Evolutionary conservation across 148 eudicot species (phyloP).

Genomic region (Selenicereus undatus): DNA sequence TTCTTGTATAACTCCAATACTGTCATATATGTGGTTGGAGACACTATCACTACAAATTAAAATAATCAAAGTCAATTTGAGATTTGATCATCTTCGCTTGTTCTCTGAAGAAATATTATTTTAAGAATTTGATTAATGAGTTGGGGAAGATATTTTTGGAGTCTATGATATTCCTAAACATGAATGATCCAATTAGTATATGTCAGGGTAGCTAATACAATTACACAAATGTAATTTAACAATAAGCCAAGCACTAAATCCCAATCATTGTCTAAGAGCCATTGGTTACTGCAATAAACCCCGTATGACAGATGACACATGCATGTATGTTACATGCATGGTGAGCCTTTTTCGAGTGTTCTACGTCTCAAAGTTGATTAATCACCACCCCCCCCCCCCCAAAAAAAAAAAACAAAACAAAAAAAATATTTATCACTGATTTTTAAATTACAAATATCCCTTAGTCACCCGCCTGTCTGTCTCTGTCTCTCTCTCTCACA

Average conservation of each 20-base stretch:
- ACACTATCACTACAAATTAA: neutral
- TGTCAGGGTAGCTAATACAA: neutral
- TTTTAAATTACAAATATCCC: too few relatives aligned
- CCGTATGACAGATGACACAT: too few relatives aligned
- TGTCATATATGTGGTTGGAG: neutral
- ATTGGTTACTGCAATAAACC: too few relatives aligned
- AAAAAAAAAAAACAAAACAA: too few relatives aligned
- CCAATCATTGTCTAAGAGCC: too few relatives aligned
- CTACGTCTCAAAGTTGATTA: too few relatives aligned
- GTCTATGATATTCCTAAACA: neutral
- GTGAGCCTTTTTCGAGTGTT: too few relatives aligned
- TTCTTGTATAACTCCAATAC: neutral
- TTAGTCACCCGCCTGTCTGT: too few relatives aligned
- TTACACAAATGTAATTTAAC: neutral
- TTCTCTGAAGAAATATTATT: neutral
- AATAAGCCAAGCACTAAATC: neutral
- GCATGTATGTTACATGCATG: too few relatives aligned
- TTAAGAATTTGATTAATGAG: neutral
- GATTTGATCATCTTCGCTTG: neutral
- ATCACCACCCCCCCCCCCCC: too few relatives aligned
- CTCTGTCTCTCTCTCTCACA: too few relatives aligned
- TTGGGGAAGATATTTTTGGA: neutral
- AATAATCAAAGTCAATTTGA: neutral
- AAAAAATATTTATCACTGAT: too few relatives aligned
- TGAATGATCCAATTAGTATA: neutral